Percentiles rank a stretch among this genome's conserved stretches.
Conservation (phyloP, 148 eudicot species). For the Beta vulgaris region DNA sequence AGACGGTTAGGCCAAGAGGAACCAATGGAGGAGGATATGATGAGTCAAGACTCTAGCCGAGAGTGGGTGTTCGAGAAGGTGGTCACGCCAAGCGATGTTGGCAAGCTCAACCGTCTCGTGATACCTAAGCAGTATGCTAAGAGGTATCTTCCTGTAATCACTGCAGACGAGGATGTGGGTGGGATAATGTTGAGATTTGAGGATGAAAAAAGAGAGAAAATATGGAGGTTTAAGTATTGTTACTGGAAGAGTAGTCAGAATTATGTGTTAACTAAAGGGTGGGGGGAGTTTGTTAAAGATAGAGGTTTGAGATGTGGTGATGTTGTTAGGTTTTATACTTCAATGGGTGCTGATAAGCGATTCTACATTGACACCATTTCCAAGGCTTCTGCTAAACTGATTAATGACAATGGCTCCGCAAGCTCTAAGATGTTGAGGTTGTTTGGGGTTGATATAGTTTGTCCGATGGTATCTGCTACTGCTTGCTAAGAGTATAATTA, state of each 20-base stretch:
- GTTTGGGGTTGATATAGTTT: constrained; percentile 11
- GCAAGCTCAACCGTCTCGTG: constrained; percentile 31
- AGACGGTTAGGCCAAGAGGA: no score
- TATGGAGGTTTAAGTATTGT: constrained; percentile 15
- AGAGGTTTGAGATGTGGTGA: constrained; percentile 5
- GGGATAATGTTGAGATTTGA: constrained; percentile 1
- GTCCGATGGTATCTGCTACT: neutral
- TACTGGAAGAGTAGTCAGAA: constrained; percentile 17
- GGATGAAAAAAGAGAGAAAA: neutral
- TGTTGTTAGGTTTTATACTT: constrained; percentile 1
- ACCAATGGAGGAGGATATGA: no score
- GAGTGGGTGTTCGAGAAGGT: constrained; percentile 31
- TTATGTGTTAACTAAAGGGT: constrained; percentile 18
- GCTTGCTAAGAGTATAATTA: no score
- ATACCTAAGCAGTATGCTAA: constrained; percentile 26
- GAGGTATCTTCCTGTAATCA: constrained; percentile 19
- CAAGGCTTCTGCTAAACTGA: no score
- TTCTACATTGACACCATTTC: neutral
- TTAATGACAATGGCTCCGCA: no score
- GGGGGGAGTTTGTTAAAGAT: constrained; percentile 19
- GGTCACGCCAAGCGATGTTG: constrained; percentile 36
- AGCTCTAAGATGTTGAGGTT: constrained; percentile 1
- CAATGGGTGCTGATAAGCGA: neutral
- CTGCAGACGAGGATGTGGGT: no score
- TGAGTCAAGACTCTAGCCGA: no score